Percentiles rank a stretch among this genome's conserved stretches.
phyloP scores from a whole-genome alignment of 768 basidiomycete species.

The Mycena olivaceomarginata region DNA sequence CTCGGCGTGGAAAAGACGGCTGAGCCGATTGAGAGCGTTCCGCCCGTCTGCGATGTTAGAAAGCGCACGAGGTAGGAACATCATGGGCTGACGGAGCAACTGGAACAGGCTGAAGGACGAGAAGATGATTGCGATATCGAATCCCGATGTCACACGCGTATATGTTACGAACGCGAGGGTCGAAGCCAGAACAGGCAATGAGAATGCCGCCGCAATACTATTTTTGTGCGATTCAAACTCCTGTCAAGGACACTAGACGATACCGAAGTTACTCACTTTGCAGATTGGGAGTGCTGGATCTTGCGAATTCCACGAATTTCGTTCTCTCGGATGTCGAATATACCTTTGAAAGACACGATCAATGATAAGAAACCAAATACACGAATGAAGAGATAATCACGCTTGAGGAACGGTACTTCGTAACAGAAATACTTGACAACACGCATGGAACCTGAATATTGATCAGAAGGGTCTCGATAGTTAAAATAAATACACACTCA shows the following conservation, averaged over 20 bases:
- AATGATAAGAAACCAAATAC: background rate
- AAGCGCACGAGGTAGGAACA: conserved; percentile 78
- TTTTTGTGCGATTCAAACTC: conserved; percentile 30
- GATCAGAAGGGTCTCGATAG: conserved; percentile 4
- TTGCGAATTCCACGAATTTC: conserved; percentile 75
- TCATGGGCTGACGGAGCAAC: conserved; percentile 82
- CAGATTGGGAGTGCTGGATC: conserved; percentile 78
- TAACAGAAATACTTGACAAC: conserved; percentile 89
- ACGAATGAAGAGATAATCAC: conserved; percentile 57
- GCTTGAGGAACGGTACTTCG: conserved; percentile 79
- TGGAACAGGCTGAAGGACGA: conserved; percentile 78
- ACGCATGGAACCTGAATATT: conserved; percentile 73
- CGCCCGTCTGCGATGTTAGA: conserved; percentile 79
- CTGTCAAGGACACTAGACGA: conserved; percentile 16
- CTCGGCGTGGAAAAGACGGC: conserved; percentile 74
- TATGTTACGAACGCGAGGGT: conserved; percentile 83
- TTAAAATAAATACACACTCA: conserved; percentile 59
- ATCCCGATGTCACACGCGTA: conserved; percentile 69
- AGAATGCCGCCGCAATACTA: conserved; percentile 73
- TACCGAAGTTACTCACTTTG: conserved; percentile 65
- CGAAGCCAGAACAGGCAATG: conserved; percentile 78
- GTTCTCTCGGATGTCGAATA: conserved; percentile 69
- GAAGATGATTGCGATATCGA: conserved; percentile 83
- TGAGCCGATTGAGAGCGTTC: conserved; percentile 75
- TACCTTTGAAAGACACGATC: conserved; percentile 59